A percentile compares a stretch with the other conserved stretches of the same genome.
Evolutionary conservation across 2,329 filamentous ascomycete species (phyloP).

Genomic region (Podosphaera fusca): DNA sequence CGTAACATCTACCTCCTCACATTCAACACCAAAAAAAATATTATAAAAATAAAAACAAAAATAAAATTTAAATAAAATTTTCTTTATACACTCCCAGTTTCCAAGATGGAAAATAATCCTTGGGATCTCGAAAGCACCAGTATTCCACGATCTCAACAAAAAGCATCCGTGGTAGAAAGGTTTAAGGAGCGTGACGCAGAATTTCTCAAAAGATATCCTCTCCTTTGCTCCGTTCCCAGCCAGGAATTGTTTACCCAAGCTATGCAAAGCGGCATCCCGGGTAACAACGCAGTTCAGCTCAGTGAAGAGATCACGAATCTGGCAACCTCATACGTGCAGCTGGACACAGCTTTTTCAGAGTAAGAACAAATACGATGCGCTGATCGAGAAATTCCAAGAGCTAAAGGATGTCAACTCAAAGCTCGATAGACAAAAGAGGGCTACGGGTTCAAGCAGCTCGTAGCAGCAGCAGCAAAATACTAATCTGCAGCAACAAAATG

Average conservation of each 20-base stretch:
- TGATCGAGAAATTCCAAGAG: too few species aligned
- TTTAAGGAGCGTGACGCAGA: background rate
- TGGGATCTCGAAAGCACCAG: background rate
- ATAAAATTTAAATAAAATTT: background rate
- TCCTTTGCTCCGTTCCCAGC: background rate
- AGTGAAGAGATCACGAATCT: background rate
- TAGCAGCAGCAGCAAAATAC: background rate
- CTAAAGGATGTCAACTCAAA: background rate
- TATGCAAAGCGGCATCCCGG: background rate
- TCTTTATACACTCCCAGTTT: background rate
- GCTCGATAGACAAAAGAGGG: background rate
- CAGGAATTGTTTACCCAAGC: background rate
- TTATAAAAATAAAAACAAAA: too few species aligned
- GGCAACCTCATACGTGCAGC: background rate
- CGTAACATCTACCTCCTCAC: too few species aligned
- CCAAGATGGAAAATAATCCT: background rate
- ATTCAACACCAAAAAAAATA: too few species aligned
- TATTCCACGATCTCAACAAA: background rate
- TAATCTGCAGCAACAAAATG: background rate
- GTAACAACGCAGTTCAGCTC: too few species aligned
- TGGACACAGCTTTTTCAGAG: background rate
- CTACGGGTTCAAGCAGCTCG: background rate
- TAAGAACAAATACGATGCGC: too few species aligned
- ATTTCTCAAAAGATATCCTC: background rate
- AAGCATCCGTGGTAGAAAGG: background rate